These are phyloP conservation scores for Kwoniella sp. DNA, from an alignment of 768 basidiomycete species.

Conservation along the genomic window DNA sequence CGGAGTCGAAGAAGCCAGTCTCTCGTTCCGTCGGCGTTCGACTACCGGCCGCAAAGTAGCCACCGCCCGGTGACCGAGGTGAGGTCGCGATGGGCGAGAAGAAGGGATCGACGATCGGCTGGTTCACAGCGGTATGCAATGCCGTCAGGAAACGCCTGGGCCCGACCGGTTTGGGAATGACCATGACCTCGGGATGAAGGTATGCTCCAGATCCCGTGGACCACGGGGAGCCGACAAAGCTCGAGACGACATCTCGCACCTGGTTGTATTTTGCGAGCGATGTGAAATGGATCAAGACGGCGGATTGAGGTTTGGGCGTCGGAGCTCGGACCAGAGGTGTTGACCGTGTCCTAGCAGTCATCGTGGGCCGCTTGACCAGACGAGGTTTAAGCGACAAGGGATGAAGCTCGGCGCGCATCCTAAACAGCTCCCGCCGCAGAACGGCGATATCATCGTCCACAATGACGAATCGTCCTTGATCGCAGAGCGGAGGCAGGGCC, in stretches of 20 bases:
- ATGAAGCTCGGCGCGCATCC: slow-evolving; percentile 55
- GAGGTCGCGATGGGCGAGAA: slow-evolving; percentile 93
- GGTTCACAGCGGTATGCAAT: slow-evolving; percentile 80
- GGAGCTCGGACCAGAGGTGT: slow-evolving; percentile 68
- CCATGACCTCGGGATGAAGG: slow-evolving; percentile 78
- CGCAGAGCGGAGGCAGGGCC: not conserved
- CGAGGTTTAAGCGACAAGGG: slow-evolving; percentile 35
- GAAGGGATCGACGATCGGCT: slow-evolving; percentile 81
- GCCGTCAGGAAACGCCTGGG: slow-evolving; percentile 89
- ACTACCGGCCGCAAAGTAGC: slow-evolving; percentile 49
- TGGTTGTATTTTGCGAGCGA: slow-evolving; percentile 81
- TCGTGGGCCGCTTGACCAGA: slow-evolving; percentile 40
- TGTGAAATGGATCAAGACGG: slow-evolving; percentile 82
- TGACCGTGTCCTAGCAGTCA: slow-evolving; percentile 56
- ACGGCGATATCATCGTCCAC: slow-evolving; percentile 88
- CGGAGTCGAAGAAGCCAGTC: slow-evolving; percentile 35
- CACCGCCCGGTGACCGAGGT: slow-evolving; percentile 70
- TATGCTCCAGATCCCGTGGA: slow-evolving; percentile 33
- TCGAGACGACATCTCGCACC: slow-evolving; percentile 79
- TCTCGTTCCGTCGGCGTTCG: slow-evolving; percentile 18
- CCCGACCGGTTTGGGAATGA: slow-evolving; percentile 94
- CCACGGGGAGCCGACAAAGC: slow-evolving; percentile 56
- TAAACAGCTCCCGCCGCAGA: slow-evolving; percentile 68
- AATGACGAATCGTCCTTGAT: slow-evolving; percentile 60
- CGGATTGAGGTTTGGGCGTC: not conserved